Conservation (phyloP, 2,329 filamentous ascomycete genomes). For the Diaporthe citriasiana region DNA sequence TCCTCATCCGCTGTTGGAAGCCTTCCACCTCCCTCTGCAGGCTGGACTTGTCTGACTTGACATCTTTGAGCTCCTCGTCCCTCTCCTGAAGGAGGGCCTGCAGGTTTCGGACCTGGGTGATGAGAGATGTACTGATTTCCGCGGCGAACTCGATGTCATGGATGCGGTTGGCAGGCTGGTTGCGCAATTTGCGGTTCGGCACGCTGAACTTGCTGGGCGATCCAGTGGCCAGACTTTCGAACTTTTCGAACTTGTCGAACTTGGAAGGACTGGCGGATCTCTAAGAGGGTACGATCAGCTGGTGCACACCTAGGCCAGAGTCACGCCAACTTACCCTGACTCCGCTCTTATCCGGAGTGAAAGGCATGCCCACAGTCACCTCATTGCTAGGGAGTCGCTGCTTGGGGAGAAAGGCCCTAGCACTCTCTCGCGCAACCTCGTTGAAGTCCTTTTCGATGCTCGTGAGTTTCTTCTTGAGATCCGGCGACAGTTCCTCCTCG, state of each 20-base stretch:
- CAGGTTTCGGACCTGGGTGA: slow-evolving; percentile 93
- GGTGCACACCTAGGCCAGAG: no score
- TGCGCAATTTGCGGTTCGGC: slow-evolving; percentile 88
- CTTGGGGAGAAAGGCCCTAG: slow-evolving; percentile 88
- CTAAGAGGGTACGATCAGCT: slow-evolving; percentile 56
- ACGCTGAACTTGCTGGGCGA: slow-evolving; percentile 92
- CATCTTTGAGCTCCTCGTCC: slow-evolving; percentile 85
- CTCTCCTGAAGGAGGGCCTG: slow-evolving; percentile 88
- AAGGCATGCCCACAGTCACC: slow-evolving; percentile 65
- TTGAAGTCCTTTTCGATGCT: slow-evolving; percentile 97
- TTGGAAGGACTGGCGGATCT: slow-evolving; percentile 80
- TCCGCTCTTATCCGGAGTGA: slow-evolving; percentile 65
- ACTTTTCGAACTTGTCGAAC: slow-evolving; percentile 74
- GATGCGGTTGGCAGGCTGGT: slow-evolving; percentile 88
- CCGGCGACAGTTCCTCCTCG: slow-evolving; percentile 84
- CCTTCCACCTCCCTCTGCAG: slow-evolving; percentile 87
- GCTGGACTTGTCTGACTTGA: slow-evolving; percentile 80
- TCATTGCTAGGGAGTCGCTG: slow-evolving; percentile 84
- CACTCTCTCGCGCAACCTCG: slow-evolving; percentile 90
- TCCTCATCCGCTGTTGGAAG: slow-evolving; percentile 83
- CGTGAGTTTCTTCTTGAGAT: slow-evolving; percentile 84
- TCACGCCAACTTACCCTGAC: slow-evolving; percentile 63
- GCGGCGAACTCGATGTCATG: slow-evolving; percentile 99
- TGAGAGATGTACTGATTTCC: slow-evolving; percentile 94
- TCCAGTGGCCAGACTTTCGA: slow-evolving; percentile 85